Evolutionary conservation across 2,329 filamentous ascomycete species (phyloP), one percentile per base, ranked within the genome.

Genomic region (Hypoxylon sp.): DNA sequence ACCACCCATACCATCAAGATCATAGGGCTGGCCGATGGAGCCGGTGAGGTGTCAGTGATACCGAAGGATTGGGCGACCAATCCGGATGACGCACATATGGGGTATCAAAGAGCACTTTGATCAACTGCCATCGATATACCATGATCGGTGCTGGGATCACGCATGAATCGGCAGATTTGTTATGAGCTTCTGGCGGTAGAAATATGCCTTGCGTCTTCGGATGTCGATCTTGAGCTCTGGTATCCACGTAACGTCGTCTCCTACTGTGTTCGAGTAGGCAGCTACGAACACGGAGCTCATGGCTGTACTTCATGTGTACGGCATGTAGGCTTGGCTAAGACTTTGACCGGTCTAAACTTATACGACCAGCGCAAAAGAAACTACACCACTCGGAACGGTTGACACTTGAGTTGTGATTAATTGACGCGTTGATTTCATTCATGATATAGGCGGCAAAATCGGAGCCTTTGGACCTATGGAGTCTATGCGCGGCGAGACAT

Each of bases 21-120:
- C 65, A 66, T 68, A 68, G 65, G 65, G 65, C 65, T 68, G 62
- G 65, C 57, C 56, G 60, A 66, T 63, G 47, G 54, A 41, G 47
- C 48, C 43, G 49, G 52, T 60, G 41, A 52, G 43, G 19, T 59
- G 56, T 61, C 59, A 57, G 65, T 51, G n/a, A 55, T 65, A 64
- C 63, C 63, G 57, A 59, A 61, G 53, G 51, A 46, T 48, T 59
- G 63, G 61, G 37, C 32, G 51, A 51, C 59, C 63, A 68, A 66
- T 66, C 62, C 62, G 20, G 34, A 57, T 62, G 65, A 64, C 56
- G 62, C 57, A 66, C 63, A 63, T 64, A 43, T 32, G 41, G 56
- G 47, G 52, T 56, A 57, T 58, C 53, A 59, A 56, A 56, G 53
- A 51, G 55, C 44, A 43, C 50, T 62, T 44, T 37, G 20, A 32